These are phyloP conservation scores for Exobasidium cylindrosporum DNA, from an alignment of 1,284 basidiomycete genomes.

Conservation along the genomic window DNA sequence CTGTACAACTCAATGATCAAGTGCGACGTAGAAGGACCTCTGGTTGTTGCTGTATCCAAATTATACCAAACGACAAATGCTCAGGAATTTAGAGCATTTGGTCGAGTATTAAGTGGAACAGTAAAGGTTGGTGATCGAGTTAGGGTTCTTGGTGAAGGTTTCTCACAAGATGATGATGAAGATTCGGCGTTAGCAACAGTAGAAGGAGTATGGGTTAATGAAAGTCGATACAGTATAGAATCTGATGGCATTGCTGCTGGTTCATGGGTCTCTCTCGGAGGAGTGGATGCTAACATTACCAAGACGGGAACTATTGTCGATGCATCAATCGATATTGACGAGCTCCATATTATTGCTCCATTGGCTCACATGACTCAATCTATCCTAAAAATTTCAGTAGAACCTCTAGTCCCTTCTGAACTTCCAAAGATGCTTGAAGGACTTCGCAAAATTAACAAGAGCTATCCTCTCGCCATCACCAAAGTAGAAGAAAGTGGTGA, in stretches of 20 bases:
- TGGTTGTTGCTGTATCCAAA: conserved; percentile 90
- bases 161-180: conserved; percentile 95
- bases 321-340: conserved; percentile 59
- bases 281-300: conserved; percentile 87
- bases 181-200: conserved; percentile 87
- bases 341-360: conserved; percentile 89
- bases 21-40: conserved; percentile 78
- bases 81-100: conserved; percentile 90
- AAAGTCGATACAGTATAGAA: conserved; percentile 89
- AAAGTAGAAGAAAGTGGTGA: conserved; percentile 99
- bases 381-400: conserved; percentile 97
- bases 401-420: conserved; percentile 95
- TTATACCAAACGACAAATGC: conserved; percentile 94
- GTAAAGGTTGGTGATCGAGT: conserved; percentile 76
- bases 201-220: conserved; percentile 82
- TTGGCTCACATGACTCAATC: conserved; percentile 94
- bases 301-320: conserved; percentile 81
- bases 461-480: conserved; percentile 87
- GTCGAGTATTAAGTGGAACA: conserved; percentile 88
- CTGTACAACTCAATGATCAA: conserved; percentile 71
- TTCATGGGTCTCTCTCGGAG: conserved; percentile 85
- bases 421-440: conserved; percentile 98
- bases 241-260: conserved; percentile 84
- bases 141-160: conserved; percentile 96
- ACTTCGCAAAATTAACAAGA: conserved; percentile 93